A percentile compares a stretch with the other conserved stretches of the same genome.
Conservation (phyloP, 1,284 basidiomycete genomes). For the Ustilago tritici region DNA sequence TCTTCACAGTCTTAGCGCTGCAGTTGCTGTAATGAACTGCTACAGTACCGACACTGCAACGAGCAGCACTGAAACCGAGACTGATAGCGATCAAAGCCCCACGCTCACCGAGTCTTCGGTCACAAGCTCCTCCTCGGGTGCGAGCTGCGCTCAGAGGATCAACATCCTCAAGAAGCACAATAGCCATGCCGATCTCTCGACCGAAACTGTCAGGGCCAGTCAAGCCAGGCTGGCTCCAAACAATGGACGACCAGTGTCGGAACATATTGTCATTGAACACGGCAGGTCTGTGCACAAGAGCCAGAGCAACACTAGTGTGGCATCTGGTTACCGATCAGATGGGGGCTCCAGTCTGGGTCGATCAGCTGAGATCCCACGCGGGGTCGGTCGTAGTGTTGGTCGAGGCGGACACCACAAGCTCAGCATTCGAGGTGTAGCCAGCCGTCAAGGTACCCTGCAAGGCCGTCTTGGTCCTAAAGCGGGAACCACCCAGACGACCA, state of each 20-base stretch:
- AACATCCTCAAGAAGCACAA: conserved; percentile 31
- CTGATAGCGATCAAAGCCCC: conserved; percentile 40
- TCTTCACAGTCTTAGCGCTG: conserved; percentile 46
- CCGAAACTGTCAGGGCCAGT: background rate
- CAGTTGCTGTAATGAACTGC: conserved; percentile 41
- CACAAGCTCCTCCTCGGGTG: conserved; percentile 23
- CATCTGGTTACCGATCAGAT: conserved; percentile 39
- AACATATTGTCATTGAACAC: conserved; percentile 8
- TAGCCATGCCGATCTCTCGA: conserved; percentile 13
- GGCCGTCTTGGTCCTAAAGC: conserved; percentile 29
- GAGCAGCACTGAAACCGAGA: conserved; percentile 36
- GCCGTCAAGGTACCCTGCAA: conserved; percentile 28
- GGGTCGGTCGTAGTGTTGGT: conserved; percentile 22
- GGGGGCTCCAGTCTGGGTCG: conserved; percentile 52
- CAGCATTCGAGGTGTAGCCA: conserved; percentile 28
- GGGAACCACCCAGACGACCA: background rate
- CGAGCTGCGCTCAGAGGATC: conserved; percentile 16
- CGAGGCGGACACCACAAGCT: conserved; percentile 11
- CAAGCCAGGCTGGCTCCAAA: background rate
- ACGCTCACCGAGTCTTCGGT: conserved; percentile 44
- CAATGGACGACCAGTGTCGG: conserved; percentile 1
- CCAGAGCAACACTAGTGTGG: conserved; percentile 37
- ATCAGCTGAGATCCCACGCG: conserved; percentile 51
- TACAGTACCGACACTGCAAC: conserved; percentile 40
- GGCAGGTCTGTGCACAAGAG: conserved; percentile 30